A percentile compares a stretch with the other conserved stretches of the same genome.
These are phyloP conservation scores for Raffaelea albimanens DNA, from an alignment of 2,329 filamentous ascomycete genomes.

Conservation along the genomic window DNA sequence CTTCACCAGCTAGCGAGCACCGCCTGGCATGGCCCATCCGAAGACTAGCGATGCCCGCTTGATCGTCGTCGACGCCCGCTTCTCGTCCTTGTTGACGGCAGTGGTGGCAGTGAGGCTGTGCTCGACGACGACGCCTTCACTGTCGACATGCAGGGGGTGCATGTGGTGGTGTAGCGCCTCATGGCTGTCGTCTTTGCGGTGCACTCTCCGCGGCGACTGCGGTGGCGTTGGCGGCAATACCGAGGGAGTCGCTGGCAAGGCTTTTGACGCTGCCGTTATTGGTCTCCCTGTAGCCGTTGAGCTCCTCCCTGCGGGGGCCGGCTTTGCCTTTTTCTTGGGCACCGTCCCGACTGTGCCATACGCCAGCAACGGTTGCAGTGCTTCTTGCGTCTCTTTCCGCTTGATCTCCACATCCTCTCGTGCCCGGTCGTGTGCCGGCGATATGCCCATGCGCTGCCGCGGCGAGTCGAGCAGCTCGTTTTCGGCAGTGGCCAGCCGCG, in stretches of 20 bases:
- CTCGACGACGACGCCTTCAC: no score
- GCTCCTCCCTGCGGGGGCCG: not conserved
- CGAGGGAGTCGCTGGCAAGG: conserved; percentile 1
- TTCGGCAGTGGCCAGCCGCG: conserved; percentile 9
- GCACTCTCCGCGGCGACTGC: conserved; percentile 4
- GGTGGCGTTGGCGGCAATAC: conserved; percentile 9
- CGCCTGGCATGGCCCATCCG: no score
- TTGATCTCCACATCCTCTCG: conserved; percentile 2
- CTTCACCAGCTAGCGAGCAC: no score
- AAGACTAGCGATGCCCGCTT: no score
- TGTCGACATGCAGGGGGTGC: no score
- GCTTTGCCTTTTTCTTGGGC: not conserved
- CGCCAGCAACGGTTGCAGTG: conserved; percentile 8
- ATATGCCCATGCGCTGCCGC: not conserved
- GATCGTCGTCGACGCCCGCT: no score
- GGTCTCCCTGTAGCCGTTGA: not conserved
- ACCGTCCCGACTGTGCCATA: conserved; percentile 4
- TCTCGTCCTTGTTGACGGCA: no score
- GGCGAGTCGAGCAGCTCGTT: conserved; percentile 9
- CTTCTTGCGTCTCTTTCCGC: conserved; percentile 10
- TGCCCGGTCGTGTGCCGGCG: conserved; percentile 2
- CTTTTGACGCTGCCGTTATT: not conserved
- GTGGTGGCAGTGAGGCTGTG: no score
- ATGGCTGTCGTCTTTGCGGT: conserved; percentile 3
- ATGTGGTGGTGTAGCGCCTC: not conserved